A percentile compares a stretch with the other conserved stretches of the same genome.
These are phyloP conservation scores for Tricholoma saponaceum DNA, from an alignment of 768 basidiomycete species.

Conservation along the genomic window DNA sequence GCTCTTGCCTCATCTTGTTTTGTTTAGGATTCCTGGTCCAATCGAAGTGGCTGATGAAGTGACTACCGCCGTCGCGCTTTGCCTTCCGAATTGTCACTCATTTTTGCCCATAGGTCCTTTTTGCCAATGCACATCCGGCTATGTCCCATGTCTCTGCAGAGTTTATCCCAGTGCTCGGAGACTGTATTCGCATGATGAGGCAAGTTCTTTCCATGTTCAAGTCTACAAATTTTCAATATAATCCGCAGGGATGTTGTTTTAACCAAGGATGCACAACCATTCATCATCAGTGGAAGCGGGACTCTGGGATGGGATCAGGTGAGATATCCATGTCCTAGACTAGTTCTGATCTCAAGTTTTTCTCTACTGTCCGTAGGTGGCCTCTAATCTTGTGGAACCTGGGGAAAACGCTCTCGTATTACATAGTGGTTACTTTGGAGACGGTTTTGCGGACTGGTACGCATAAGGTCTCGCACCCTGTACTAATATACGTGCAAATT, in stretches of 20 bases:
- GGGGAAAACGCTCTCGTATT: conserved; percentile 80
- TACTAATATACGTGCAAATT: neutral
- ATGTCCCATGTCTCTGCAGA: conserved; percentile 88
- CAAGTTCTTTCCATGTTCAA: conserved; percentile 19
- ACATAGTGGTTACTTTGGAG: conserved; percentile 92
- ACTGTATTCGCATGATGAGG: conserved; percentile 84
- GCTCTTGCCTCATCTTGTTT: conserved; percentile 6
- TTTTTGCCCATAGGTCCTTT: conserved; percentile 61
- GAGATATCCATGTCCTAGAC: conserved; percentile 14
- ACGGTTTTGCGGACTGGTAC: conserved; percentile 84
- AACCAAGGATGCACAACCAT: conserved; percentile 79
- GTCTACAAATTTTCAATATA: neutral
- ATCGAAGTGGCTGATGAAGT: conserved; percentile 55
- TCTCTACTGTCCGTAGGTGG: conserved; percentile 48
- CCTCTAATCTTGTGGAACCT: conserved; percentile 84
- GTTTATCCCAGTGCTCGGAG: conserved; percentile 85
- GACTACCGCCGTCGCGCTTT: neutral
- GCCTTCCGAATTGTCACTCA: neutral
- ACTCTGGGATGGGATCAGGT: conserved; percentile 97
- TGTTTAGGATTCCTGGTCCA: conserved; percentile 54
- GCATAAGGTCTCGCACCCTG: conserved; percentile 16
- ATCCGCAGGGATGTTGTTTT: conserved; percentile 63
- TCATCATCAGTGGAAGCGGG: conserved; percentile 91
- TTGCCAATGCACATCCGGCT: conserved; percentile 89
- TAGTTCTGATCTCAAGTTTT: neutral